A percentile compares a stretch with the other conserved stretches of the same genome.
These are phyloP conservation scores for Xylariaceae sp. DNA, from an alignment of 2,329 filamentous ascomycete species.

Conservation along the genomic window DNA sequence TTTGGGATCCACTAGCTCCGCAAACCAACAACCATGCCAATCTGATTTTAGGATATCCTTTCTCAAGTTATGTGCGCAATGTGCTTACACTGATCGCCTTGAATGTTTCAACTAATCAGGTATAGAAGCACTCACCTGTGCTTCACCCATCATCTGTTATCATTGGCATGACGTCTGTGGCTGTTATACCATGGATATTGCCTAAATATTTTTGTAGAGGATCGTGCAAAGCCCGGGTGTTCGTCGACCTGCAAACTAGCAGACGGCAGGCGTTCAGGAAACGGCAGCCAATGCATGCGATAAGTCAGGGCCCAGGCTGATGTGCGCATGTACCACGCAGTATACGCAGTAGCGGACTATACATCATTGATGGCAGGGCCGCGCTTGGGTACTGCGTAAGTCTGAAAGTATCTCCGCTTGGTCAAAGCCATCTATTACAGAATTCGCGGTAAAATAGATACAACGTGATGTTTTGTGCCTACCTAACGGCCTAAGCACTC, in stretches of 20 bases:
- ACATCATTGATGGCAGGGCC: conserved; percentile 20
- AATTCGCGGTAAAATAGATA: too few species aligned
- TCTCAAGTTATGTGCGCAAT: neutral
- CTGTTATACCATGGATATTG: too few species aligned
- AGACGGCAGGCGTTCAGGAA: conserved; percentile 33
- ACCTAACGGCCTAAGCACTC: too few species aligned
- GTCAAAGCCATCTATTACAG: too few species aligned
- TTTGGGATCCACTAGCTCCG: conserved; percentile 33
- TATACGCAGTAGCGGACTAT: neutral
- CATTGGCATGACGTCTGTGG: too few species aligned
- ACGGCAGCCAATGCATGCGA: conserved; percentile 48
- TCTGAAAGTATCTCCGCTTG: too few species aligned
- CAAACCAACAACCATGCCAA: conserved; percentile 7
- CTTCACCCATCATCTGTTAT: neutral
- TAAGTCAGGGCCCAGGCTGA: conserved; percentile 41
- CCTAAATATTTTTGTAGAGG: neutral
- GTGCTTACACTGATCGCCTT: neutral
- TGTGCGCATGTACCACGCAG: conserved; percentile 5
- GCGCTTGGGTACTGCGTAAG: too few species aligned
- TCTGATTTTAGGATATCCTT: neutral
- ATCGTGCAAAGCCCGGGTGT: conserved; percentile 19
- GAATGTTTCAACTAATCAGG: neutral
- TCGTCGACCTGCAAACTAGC: conserved; percentile 34
- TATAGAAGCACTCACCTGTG: neutral
- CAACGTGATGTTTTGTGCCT: too few species aligned